phyloP scores from a whole-genome alignment of 2,329 filamentous ascomycete species.

The Fusarium piperis region DNA sequence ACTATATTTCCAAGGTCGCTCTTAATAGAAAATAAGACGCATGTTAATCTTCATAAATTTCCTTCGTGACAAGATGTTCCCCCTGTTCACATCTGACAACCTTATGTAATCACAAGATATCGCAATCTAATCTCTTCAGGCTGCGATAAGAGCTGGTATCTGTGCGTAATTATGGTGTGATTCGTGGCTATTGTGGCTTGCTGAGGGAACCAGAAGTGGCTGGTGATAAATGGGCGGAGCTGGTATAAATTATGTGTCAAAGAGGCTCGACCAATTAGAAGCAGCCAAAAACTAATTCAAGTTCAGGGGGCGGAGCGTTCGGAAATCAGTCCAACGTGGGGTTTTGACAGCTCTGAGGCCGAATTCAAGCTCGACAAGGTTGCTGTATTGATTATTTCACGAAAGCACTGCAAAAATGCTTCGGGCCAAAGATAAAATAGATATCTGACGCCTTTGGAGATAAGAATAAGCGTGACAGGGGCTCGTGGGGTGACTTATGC shows the following conservation, averaged over 20 bases:
- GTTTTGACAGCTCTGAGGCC: not conserved
- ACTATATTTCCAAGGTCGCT: not conserved
- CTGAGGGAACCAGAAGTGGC: not conserved
- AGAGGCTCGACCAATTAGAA: not conserved
- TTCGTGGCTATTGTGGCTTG: not conserved
- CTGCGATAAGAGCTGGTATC: not conserved
- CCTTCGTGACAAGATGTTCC: not conserved
- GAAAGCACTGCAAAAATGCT: not conserved
- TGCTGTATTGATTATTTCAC: not conserved
- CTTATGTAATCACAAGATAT: not conserved
- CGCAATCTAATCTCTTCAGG: not conserved
- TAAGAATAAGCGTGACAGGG: not conserved
- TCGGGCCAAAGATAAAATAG: no score
- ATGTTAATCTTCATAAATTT: not conserved
- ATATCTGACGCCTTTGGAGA: not conserved
- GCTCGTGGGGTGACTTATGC: not conserved
- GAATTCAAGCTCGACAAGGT: not conserved
- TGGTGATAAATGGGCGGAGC: not conserved
- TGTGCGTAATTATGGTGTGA: not conserved
- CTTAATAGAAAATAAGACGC: not conserved
- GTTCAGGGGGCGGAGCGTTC: not conserved
- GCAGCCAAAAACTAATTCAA: slow-evolving; percentile 6
- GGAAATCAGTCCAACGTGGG: not conserved
- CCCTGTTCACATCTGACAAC: not conserved
- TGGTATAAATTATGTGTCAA: not conserved